Evolutionary conservation across 768 basidiomycete species (phyloP).

Genomic region (Leccinum pellstonianum): DNA sequence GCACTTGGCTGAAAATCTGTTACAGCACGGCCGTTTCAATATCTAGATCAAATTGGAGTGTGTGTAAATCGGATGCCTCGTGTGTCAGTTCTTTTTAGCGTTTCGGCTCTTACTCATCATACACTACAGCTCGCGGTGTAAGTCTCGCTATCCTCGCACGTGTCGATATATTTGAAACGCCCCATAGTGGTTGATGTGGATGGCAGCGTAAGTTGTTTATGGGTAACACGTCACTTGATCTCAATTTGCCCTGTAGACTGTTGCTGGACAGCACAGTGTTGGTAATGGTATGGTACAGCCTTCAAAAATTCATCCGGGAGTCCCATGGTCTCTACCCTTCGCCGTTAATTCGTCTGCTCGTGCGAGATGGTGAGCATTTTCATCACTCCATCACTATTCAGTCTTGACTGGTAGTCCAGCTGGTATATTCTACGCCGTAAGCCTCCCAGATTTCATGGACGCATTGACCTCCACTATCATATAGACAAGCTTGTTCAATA

Average conservation of each 20-base stretch:
- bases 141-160: not conserved
- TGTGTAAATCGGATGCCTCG: not conserved
- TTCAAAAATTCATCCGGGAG: conserved; percentile 3
- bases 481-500: not conserved
- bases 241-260: conserved; percentile 4
- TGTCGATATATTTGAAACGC: not conserved
- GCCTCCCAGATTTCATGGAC: not conserved
- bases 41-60: not conserved
- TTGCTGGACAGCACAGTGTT: conserved; percentile 9
- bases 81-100: not conserved
- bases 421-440: not conserved
- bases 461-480: not conserved
- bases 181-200: conserved; percentile 14
- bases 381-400: not conserved
- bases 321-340: not conserved
- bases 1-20: not conserved
- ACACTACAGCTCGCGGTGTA: conserved; percentile 3
- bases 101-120: not conserved
- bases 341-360: not conserved
- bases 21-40: not conserved
- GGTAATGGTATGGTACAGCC: conserved; percentile 3
- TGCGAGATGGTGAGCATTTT: not conserved
- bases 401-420: not conserved
- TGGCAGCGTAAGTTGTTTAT: conserved; percentile 4
- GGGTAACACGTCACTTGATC: not conserved